Percentiles rank a stretch among this genome's conserved stretches.
phyloP scores from a whole-genome alignment of 257 asterid species.

The Forsythia viridissima region DNA sequence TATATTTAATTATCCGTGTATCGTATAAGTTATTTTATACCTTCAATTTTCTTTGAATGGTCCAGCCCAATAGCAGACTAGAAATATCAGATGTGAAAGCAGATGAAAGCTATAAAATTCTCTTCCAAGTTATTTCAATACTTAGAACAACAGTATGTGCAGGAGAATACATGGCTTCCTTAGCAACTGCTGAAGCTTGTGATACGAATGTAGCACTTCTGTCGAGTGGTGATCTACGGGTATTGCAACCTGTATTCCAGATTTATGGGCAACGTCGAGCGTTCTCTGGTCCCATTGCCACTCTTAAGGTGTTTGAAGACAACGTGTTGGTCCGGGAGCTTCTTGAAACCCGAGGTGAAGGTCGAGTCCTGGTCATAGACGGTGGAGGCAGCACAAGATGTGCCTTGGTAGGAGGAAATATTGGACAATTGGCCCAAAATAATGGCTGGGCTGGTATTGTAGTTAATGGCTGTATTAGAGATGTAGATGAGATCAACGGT shows the following conservation, averaged over 20 bases:
- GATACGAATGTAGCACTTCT: conserved; percentile 65
- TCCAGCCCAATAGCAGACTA: neutral
- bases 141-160: neutral
- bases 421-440: conserved; percentile 72
- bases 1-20: too few species aligned
- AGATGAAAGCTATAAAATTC: neutral
- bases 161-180: conserved; percentile 57
- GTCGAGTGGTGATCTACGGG: conserved; percentile 65
- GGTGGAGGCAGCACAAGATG: conserved; percentile 91
- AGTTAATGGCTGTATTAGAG: conserved; percentile 78
- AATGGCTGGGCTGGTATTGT: conserved; percentile 81
- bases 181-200: conserved; percentile 82
- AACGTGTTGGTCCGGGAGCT: conserved; percentile 74
- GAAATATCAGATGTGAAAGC: neutral
- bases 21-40: neutral
- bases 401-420: conserved; percentile 78
- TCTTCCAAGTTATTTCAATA: neutral
- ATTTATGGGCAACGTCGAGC: conserved; percentile 66
- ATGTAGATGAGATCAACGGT: conserved; percentile 79
- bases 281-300: conserved; percentile 69
- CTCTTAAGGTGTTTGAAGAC: conserved; percentile 81
- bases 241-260: conserved; percentile 76
- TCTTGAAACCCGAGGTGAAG: conserved; percentile 72
- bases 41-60: neutral
- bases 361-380: conserved; percentile 75